A percentile compares a stretch with the other conserved stretches of the same genome.
Conservation (phyloP, 2,329 filamentous ascomycete genomes). For the Epichloe uncinata region DNA sequence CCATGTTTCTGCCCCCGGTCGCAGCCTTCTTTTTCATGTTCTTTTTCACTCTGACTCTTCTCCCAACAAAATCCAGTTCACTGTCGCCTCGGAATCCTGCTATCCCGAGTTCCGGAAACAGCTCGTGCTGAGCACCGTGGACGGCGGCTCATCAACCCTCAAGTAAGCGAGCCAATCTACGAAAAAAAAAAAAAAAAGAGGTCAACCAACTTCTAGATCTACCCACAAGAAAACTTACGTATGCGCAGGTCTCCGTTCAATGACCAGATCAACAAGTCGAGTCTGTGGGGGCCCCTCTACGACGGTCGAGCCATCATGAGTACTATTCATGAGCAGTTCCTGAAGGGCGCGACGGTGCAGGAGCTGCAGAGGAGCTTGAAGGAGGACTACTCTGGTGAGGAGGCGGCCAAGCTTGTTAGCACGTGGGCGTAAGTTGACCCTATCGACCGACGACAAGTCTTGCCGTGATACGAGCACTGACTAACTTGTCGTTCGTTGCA, state of each 20-base stretch:
- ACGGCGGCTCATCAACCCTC: conserved; percentile 31
- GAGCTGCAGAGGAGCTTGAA: conserved; percentile 27
- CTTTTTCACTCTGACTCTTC: neutral
- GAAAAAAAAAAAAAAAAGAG: too few relatives aligned
- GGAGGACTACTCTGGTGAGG: conserved; percentile 22
- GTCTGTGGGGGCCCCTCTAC: conserved; percentile 28
- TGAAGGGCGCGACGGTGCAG: conserved; percentile 25
- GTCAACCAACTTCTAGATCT: neutral
- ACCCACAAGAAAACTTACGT: too few relatives aligned
- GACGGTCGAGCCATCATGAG: conserved; percentile 30
- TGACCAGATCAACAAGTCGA: conserved; percentile 24
- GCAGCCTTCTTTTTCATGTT: too few relatives aligned
- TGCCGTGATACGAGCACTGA: neutral
- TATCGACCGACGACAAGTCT: neutral
- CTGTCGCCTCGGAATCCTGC: conserved; percentile 29
- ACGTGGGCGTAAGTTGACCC: conserved; percentile 24
- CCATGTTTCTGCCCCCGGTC: neutral
- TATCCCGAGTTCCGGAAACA: conserved; percentile 28
- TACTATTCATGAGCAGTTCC: conserved; percentile 26
- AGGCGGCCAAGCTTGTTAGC: conserved; percentile 18
- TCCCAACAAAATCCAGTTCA: conserved; percentile 20
- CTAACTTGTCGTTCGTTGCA: neutral
- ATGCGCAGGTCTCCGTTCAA: conserved; percentile 25
- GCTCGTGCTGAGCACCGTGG: conserved; percentile 25
- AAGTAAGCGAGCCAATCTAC: conserved; percentile 21